Conservation (phyloP, 208 protist species). For the Spongospora subterranea region DNA sequence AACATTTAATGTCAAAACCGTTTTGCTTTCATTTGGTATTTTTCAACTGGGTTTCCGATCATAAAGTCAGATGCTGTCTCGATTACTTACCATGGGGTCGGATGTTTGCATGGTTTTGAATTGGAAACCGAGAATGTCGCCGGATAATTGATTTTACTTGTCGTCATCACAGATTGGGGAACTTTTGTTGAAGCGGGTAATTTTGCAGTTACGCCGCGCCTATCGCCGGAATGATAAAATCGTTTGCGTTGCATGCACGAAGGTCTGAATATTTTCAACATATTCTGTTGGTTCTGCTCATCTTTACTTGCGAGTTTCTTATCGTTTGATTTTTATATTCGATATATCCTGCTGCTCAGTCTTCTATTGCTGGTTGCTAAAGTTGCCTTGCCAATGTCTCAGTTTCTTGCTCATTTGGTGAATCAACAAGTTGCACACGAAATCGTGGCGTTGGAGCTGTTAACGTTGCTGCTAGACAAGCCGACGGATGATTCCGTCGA, state of each 20-base stretch:
- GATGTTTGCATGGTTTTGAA: no score
- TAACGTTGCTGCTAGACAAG: conserved; percentile 84
- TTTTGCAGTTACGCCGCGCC: conserved; percentile 84
- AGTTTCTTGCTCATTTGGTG: conserved; percentile 88
- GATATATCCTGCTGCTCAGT: not conserved
- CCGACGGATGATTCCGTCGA: conserved; percentile 91
- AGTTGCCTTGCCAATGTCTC: no score
- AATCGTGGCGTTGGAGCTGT: conserved; percentile 82
- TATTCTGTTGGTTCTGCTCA: not conserved
- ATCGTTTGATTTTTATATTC: conserved; percentile 18
- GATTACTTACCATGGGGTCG: no score
- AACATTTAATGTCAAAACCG: not conserved
- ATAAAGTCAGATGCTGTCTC: no score
- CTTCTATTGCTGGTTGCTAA: conserved; percentile 71
- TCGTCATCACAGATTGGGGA: conserved; percentile 2
- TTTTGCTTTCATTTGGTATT: no score
- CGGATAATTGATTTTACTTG: no score
- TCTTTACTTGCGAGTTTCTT: not conserved
- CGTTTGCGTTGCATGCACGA: conserved; percentile 62
- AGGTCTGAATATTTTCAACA: not conserved
- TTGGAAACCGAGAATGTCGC: no score
- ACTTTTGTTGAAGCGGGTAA: conserved; percentile 88
- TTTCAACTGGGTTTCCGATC: no score
- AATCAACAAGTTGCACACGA: conserved; percentile 88
- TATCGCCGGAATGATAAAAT: conserved; percentile 88